Conservation (phyloP, 2,329 filamentous ascomycete genomes). For the Cercospora janseana region DNA sequence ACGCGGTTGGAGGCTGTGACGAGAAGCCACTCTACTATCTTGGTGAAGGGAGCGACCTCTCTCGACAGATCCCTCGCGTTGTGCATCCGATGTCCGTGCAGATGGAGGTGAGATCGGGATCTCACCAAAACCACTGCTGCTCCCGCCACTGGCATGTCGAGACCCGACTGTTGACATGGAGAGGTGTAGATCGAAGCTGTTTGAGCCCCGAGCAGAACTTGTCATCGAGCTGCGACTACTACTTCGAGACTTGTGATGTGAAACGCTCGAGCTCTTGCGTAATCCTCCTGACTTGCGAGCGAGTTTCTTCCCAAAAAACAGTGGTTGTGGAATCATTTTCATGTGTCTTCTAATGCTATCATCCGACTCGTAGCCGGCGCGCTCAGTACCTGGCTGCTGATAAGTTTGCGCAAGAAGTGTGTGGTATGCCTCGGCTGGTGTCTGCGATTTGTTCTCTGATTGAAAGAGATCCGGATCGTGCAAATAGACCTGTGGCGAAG, state of each 20-base stretch:
- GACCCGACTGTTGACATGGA: slow-evolving; percentile 13
- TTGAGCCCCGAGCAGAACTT: slow-evolving; percentile 16
- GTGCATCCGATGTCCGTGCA: not conserved
- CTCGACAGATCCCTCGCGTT: not conserved
- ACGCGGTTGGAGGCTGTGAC: slow-evolving; percentile 28
- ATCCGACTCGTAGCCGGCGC: slow-evolving; percentile 22
- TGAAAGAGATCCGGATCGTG: not conserved
- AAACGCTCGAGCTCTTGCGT: slow-evolving; percentile 4
- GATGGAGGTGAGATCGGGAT: slow-evolving; percentile 37
- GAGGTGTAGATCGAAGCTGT: slow-evolving; percentile 26
- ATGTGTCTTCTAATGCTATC: slow-evolving; percentile 31
- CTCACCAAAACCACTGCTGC: slow-evolving; percentile 32
- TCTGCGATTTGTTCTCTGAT: not conserved
- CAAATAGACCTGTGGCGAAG: slow-evolving; percentile 2
- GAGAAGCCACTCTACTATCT: slow-evolving; percentile 22
- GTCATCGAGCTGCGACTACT: slow-evolving; percentile 1
- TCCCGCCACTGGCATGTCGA: slow-evolving; percentile 5
- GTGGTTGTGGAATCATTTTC: slow-evolving; percentile 37
- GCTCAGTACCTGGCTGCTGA: slow-evolving; percentile 14
- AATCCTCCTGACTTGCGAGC: slow-evolving; percentile 6
- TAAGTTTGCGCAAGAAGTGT: slow-evolving; percentile 27
- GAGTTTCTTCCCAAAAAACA: slow-evolving; percentile 29
- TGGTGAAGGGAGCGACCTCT: slow-evolving; percentile 1
- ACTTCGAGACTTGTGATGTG: not conserved
- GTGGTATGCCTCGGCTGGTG: slow-evolving; percentile 28